Percentiles rank a stretch among this genome's conserved stretches.
Conservation (phyloP, 768 basidiomycete genomes). For the Leccinum variicolor region DNA sequence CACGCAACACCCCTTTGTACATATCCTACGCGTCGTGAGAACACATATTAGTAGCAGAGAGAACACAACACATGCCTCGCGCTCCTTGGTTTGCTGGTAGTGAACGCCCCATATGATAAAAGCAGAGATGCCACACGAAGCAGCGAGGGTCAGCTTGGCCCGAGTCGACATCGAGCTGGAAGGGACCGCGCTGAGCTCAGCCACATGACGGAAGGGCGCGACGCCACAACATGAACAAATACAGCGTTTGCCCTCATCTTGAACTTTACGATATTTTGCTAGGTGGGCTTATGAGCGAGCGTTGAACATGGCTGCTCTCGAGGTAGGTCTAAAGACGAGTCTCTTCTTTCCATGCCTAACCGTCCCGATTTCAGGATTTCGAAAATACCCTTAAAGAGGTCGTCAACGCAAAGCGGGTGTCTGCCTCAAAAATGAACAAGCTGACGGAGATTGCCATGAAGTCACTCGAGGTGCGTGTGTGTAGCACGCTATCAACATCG, state of each 20-base stretch:
- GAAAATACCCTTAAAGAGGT: slow-evolving; percentile 78
- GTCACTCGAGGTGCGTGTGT: slow-evolving; percentile 65
- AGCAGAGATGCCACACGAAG: slow-evolving; percentile 58
- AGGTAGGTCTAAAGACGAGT: slow-evolving; percentile 29
- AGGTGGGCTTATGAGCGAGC: slow-evolving; percentile 19
- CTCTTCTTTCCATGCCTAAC: slow-evolving; percentile 3
- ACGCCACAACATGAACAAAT: slow-evolving; percentile 40
- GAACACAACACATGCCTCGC: slow-evolving; percentile 49
- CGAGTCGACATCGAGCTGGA: slow-evolving; percentile 51
- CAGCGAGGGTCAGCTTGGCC: slow-evolving; percentile 73
- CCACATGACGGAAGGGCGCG: slow-evolving; percentile 9
- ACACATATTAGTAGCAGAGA: background rate
- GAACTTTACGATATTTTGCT: slow-evolving; percentile 5
- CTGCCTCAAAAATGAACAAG: slow-evolving; percentile 78
- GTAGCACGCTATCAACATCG: background rate
- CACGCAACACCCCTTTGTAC: slow-evolving; percentile 87
- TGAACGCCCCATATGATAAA: slow-evolving; percentile 89
- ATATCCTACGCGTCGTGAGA: slow-evolving; percentile 56
- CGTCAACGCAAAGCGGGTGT: slow-evolving; percentile 78
- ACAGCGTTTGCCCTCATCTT: slow-evolving; percentile 18
- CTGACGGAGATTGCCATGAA: slow-evolving; percentile 76
- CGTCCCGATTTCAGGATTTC: slow-evolving; percentile 56
- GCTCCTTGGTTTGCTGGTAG: slow-evolving; percentile 78
- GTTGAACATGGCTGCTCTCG: slow-evolving; percentile 38
- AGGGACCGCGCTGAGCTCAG: slow-evolving; percentile 3